A percentile compares a stretch with the other conserved stretches of the same genome.
Conservation (phyloP, 371 early-diverging fungal species). For the Mucor piriformis region DNA sequence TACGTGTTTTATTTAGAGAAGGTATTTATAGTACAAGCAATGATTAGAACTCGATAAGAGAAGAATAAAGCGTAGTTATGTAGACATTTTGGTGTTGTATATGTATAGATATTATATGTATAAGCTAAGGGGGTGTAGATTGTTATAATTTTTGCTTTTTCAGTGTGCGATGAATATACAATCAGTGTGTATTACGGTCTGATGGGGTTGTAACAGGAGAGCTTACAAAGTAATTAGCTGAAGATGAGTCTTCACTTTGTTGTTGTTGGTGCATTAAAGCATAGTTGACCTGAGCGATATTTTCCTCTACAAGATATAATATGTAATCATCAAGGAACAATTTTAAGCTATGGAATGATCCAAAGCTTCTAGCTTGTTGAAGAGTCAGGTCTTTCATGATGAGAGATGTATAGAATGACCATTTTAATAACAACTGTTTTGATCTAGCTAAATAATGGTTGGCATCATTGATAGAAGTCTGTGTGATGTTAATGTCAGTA, state of each 20-base stretch:
- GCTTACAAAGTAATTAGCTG: background rate
- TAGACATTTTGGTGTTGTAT: too few species aligned
- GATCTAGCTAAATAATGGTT: constrained; percentile 42
- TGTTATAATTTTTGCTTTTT: background rate
- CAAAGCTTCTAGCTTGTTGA: constrained; percentile 40
- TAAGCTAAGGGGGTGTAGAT: too few species aligned
- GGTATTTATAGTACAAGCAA: background rate
- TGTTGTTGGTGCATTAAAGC: constrained; percentile 14
- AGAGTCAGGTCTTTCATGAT: constrained; percentile 51
- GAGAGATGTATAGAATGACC: constrained; percentile 52
- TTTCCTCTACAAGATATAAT: constrained; percentile 54
- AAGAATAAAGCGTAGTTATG: too few species aligned
- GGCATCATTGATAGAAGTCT: constrained; percentile 22
- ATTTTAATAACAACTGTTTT: constrained; percentile 57
- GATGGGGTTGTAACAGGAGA: background rate
- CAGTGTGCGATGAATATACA: too few species aligned
- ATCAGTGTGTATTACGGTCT: background rate
- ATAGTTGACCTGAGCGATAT: constrained; percentile 43
- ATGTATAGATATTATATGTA: too few species aligned
- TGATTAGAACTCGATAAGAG: too few species aligned
- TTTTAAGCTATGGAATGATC: constrained; percentile 45
- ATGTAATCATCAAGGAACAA: constrained; percentile 61
- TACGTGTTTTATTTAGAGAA: background rate
- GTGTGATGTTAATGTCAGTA: background rate
- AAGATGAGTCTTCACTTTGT: background rate